Percentiles rank a stretch among this genome's conserved stretches.
phyloP scores from a whole-genome alignment of 75 land plant genomes.

The Cupressus sempervirens region DNA sequence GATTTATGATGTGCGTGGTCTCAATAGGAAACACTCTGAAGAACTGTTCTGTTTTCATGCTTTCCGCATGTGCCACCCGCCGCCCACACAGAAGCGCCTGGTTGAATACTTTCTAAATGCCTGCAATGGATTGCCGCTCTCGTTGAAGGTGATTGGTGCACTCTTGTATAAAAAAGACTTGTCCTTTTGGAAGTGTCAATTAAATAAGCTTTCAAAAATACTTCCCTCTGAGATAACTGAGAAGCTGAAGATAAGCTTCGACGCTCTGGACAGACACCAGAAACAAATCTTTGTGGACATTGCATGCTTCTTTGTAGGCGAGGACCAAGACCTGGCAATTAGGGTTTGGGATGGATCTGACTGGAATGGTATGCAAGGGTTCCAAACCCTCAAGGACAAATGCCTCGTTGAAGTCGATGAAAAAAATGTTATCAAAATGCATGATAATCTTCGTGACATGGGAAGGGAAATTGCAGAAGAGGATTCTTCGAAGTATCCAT shows the following conservation, averaged over 20 bases:
- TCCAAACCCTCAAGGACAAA: background rate
- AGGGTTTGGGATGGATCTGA: background rate
- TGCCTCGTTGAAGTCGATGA: background rate
- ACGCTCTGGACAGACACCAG: background rate
- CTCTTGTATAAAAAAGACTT: background rate
- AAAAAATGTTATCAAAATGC: background rate
- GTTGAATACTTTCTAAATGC: background rate
- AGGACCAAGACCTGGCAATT: background rate
- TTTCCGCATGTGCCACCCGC: background rate
- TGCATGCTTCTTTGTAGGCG: conserved; percentile 9
- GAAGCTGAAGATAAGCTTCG: too few relatives aligned
- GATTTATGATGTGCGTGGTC: too few relatives aligned
- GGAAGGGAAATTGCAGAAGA: background rate
- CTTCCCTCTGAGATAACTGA: too few relatives aligned
- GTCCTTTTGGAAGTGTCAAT: background rate
- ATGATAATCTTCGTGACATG: background rate
- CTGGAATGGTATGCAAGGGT: background rate
- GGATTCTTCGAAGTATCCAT: background rate
- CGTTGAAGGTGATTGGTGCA: conserved; percentile 1
- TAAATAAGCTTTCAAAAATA: background rate
- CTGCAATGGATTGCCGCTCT: conserved; percentile 1
- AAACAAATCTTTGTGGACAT: conserved; percentile 8
- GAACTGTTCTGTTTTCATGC: background rate
- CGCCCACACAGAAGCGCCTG: background rate
- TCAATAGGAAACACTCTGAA: background rate